Base-by-base conservation (phyloP, 768 basidiomycete species). In the Rhodocollybia butyracea region DNA sequence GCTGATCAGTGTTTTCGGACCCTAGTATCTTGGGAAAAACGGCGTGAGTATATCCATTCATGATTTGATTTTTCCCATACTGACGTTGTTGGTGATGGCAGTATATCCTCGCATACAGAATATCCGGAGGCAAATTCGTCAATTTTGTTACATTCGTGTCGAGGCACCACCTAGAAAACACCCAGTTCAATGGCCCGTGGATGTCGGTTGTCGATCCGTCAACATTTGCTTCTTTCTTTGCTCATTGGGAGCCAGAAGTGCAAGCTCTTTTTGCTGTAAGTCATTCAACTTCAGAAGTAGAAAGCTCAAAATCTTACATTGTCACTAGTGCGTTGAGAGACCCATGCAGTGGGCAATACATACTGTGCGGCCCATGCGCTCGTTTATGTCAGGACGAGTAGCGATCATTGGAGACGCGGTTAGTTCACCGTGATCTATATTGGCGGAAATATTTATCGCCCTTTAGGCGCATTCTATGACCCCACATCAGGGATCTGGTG, bases 331-430 rank as follows among this genome's bases (percentile, higher is more conserved):
- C 59, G 72, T 81, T 21, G 77, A 81, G 3, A 73, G 70, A 43
- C 74, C 81, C 2, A 67, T 75, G 22, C 70, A 80, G 34, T 89
- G 88, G 88, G 84, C 83, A 0, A 77, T 90, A 29, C 82, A 88
- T 62, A 77, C 73, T 3, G 70, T 83, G 2, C 74, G 72, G 50
- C 78, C 83, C 5, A 65, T 89, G 21, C 70, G 70, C 0, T 71
- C 81, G 7, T 81, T 76, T 51, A 75, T 78, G 2, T 73, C 73
- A n/a, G 82, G 80, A 17, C 68, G 77, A 10, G 83, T 73, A 19
- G 75, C 69, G 5, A 64, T 81, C 50, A 57, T 81, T 40, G 80
- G 80, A 13, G 80, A 81, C 66, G 81, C 79, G 3, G 86, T 70
- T 73, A 70, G 62, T 51, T n/a, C 15, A 7, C 31, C 45, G 10